A percentile compares a stretch with the other conserved stretches of the same genome.
Conservation (phyloP, 805 yeast genomes). For the Barnettozyma wickerhamii region DNA sequence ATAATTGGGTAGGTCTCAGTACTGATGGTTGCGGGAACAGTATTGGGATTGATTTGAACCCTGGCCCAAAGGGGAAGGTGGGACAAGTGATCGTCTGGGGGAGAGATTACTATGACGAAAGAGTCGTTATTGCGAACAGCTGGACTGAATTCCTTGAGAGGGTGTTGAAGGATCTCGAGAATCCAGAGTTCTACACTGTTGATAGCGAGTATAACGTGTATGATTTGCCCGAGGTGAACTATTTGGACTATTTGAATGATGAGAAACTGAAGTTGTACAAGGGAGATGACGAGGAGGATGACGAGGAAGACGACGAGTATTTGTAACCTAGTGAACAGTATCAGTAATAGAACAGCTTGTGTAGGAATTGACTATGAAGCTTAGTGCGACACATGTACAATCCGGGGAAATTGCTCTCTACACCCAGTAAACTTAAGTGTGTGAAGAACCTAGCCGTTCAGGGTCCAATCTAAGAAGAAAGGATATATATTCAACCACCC, state of each 20-base stretch:
- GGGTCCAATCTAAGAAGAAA: too few relatives aligned
- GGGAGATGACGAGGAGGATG: background rate
- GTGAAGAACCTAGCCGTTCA: too few relatives aligned
- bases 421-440: too few relatives aligned
- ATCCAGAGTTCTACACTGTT: conserved; percentile 5
- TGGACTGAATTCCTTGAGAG: conserved; percentile 9
- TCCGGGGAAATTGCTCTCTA: too few relatives aligned
- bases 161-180: conserved; percentile 2
- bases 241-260: conserved; percentile 7
- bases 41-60: conserved; percentile 14
- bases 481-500: too few relatives aligned
- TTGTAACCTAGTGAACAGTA: background rate
- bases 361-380: background rate
- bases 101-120: conserved; percentile 12
- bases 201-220: conserved; percentile 11
- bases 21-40: conserved; percentile 18
- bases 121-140: conserved; percentile 5
- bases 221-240: conserved; percentile 8
- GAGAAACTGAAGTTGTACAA: background rate
- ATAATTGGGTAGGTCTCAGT: conserved; percentile 13
- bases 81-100: conserved; percentile 18
- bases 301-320: background rate
- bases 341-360: background rate
- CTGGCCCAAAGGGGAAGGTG: conserved; percentile 14
- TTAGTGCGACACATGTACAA: too few relatives aligned